Percentiles rank a stretch among this genome's conserved stretches.
Conservation (phyloP, 495 filamentous ascomycete genomes). For the Rhizodiscina lignyota region DNA sequence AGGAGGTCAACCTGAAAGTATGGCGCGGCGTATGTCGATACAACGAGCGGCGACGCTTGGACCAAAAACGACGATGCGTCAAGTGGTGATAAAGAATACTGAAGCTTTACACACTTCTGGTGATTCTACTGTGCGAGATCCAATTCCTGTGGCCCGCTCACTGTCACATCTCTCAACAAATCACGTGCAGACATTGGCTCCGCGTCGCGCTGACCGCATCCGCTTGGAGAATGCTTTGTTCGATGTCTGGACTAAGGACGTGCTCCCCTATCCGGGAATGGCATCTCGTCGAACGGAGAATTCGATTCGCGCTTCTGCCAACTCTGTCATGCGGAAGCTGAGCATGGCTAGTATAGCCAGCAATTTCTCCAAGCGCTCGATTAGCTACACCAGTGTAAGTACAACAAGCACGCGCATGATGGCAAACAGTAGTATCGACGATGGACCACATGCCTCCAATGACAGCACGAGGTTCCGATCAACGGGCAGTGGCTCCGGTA, state of each 20-base stretch:
- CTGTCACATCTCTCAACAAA: constrained; percentile 52
- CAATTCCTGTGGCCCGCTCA: constrained; percentile 46
- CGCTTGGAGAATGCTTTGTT: constrained; percentile 57
- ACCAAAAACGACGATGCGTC: constrained; percentile 39
- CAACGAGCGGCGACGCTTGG: constrained; percentile 56
- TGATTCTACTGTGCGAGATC: constrained; percentile 6
- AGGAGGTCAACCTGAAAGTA: constrained; percentile 52
- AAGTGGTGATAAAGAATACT: constrained; percentile 86
- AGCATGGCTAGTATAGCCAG: constrained; percentile 54
- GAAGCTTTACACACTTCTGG: constrained; percentile 35
- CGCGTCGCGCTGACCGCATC: constrained; percentile 57
- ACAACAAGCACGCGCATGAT: constrained; percentile 12
- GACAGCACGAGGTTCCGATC: neutral
- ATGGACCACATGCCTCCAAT: neutral
- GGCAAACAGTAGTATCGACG: constrained; percentile 1
- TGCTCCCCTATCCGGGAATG: constrained; percentile 79
- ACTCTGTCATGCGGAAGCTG: constrained; percentile 68
- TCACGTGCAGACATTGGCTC: constrained; percentile 40
- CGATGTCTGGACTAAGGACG: constrained; percentile 74
- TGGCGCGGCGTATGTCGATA: constrained; percentile 65
- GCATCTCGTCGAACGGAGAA: constrained; percentile 44
- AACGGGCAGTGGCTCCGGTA: constrained; percentile 1
- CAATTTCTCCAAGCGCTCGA: constrained; percentile 45
- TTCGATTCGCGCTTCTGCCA: constrained; percentile 49
- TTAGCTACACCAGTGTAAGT: constrained; percentile 28